Base-by-base conservation (phyloP, 1,284 basidiomycete genomes). In the Marasmius fiardii region DNA sequence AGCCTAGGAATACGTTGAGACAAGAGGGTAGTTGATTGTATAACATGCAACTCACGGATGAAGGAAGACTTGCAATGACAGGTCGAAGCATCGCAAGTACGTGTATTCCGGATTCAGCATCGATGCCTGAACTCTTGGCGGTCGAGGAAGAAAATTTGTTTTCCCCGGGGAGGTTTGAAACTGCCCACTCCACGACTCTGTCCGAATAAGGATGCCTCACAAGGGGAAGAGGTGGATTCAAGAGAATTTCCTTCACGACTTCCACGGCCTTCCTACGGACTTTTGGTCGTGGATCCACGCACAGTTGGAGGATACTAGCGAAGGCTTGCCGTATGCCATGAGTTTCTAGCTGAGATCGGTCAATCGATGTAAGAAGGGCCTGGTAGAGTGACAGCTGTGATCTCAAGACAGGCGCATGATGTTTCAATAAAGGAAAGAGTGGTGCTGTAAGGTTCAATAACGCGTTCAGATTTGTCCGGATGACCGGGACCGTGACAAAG, bases 211-310 rank as follows among this genome's bases (percentile, higher is more conserved):
- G 95, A 74, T 98, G 96, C 7, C 81, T 74, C 4, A 82, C 62
- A 43, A 90, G 76, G 0, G 94, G 94, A 4, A 85, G 76, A 1
- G 93, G 89, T 14, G 94, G 92, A 12, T 80, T 79, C 4, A 79
- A 75, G 26, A 95, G 77, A 3, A 95, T 78, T 61, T 92, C 87
- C 60, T 80, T 81, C 41, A 99, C 81, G 21, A 92, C 82, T 63
- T 98, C 94, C 55, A 90, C 89, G 8, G 96, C 95, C 61, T 88
- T 85, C 71, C 87, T 95, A 56, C 97, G 85, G 48, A 99, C 93
- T 75, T 99, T 98, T 35, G 97, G 96, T 45, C 96, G 78, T 1
- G 87, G 81, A 74, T 99, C 96, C 51, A 94, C 77, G 63, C 86
- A 89, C 51, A 98, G 75, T 58, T 91, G 86, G 48, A 99, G 76